Evolutionary conservation across 192 early-diverging fungal species (phyloP), one percentile per base, ranked within the genome.

Genomic region (Rhizophagus sp.): DNA sequence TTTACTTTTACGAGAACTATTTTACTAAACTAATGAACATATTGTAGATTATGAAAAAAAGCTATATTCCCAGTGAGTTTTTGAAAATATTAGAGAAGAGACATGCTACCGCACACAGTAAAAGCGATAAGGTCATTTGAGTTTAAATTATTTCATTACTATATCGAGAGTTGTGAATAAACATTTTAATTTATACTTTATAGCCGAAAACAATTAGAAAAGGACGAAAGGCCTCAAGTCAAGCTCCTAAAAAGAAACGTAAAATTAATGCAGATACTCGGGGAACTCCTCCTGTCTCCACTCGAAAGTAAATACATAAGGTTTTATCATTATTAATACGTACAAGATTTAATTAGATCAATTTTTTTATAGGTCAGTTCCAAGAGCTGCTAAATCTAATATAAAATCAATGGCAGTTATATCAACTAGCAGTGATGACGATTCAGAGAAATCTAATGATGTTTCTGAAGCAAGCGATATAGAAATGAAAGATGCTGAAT

Each of bases 11-110:
- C 3, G 39, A 41, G 15, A 70, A 34, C 0, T 44, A 44, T 44
- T 11, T 71, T 33, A 22, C 22, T 41, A 3, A 22, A 22, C 39
- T 71, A 36, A 39, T 71, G 10, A 8, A 33, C 5, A 62, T 57
- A 41, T 33, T 2, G 61, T 36, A 79, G 77, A 69, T 69, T 8
- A 79, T 68, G 77, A 57, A 69, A 34, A 66, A 36, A 19, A 79
- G 66, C 39, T 69, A 79, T 69, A 52, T 79, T 25, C 77, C 77
- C 33, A 50, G 27, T 1, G 77, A 79, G 7, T 79, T 79, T 52
- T n/a, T 79, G 4, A 79, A 79, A 41, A 27, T 65, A 52, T 39
- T 79, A 52, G 77, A 69, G 33, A 79, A 69, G 50, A 66, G 19
- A 22, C 77, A 69, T 41, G 19, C 17, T 2, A 25, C 74, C 7